Evolutionary conservation across 1,139 yeast genomes (phyloP).

Genomic region (Debaryomyces sp.): DNA sequence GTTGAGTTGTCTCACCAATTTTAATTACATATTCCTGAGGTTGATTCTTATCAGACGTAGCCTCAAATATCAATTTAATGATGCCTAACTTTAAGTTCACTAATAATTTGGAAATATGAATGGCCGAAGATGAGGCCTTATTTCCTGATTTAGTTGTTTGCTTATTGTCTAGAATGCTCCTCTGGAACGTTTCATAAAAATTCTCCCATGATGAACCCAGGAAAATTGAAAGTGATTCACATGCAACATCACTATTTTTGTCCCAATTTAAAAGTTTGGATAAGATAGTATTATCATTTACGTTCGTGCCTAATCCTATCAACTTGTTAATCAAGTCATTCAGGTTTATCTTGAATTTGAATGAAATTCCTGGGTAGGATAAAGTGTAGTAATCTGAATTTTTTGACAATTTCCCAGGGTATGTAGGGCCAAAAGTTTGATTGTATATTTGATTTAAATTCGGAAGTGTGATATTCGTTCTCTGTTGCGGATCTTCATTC

Average conservation of each 20-base stretch:
- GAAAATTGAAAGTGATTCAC: slow-evolving; percentile 40
- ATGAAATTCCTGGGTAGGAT: slow-evolving; percentile 59
- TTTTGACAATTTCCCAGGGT: slow-evolving; percentile 48
- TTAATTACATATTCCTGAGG: slow-evolving; percentile 12
- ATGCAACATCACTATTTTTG: slow-evolving; percentile 31
- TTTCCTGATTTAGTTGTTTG: not conserved
- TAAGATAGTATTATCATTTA: slow-evolving; percentile 23
- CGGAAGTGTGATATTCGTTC: slow-evolving; percentile 14
- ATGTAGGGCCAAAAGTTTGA: slow-evolving; percentile 64
- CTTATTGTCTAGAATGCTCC: not conserved
- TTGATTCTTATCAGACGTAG: slow-evolving; percentile 9
- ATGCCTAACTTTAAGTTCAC: slow-evolving; percentile 17
- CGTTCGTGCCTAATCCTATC: slow-evolving; percentile 9
- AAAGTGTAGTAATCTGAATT: slow-evolving; percentile 34
- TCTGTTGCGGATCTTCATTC: not conserved
- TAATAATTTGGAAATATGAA: slow-evolving; percentile 10
- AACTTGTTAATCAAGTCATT: slow-evolving; percentile 20
- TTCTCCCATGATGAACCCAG: slow-evolving; percentile 34
- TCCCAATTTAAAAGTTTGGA: slow-evolving; percentile 38
- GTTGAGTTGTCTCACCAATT: slow-evolving; percentile 52
- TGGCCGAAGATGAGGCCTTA: not conserved
- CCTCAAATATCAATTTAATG: slow-evolving; percentile 12
- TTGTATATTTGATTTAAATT: slow-evolving; percentile 53
- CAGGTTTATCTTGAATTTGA: slow-evolving; percentile 38
- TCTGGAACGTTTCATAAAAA: slow-evolving; percentile 31